phyloP scores from a whole-genome alignment of 2,329 filamentous ascomycete genomes.

The Colletotrichum filicis region DNA sequence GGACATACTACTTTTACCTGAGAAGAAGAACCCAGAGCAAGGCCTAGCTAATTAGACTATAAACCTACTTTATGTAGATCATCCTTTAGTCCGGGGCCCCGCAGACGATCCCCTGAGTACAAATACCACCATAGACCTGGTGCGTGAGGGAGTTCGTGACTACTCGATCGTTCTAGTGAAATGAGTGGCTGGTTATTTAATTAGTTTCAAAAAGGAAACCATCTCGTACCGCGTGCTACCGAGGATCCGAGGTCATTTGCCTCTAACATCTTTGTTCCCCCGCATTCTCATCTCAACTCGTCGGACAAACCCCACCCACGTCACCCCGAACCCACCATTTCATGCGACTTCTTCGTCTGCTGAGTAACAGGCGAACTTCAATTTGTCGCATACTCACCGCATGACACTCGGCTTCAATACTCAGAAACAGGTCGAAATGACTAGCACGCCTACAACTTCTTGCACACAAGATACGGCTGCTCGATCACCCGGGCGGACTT shows the following conservation, averaged over 20 bases:
- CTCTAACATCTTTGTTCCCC: neutral
- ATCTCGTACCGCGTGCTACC: neutral
- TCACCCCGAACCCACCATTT: neutral
- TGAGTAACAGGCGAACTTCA: neutral
- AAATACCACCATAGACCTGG: neutral
- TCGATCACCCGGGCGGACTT: neutral
- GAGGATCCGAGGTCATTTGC: neutral
- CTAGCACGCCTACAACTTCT: neutral
- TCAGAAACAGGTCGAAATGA: neutral
- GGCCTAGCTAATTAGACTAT: neutral
- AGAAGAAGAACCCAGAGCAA: constrained; percentile 7
- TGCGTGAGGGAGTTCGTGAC: neutral
- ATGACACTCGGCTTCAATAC: neutral
- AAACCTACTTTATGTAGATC: no score
- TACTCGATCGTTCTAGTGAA: neutral
- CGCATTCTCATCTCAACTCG: neutral
- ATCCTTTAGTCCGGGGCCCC: no score
- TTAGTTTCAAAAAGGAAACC: neutral
- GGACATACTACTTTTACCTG: constrained; percentile 42
- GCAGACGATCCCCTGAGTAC: neutral
- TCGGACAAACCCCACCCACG: constrained; percentile 1
- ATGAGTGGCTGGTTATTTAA: neutral
- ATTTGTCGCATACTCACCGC: no score
- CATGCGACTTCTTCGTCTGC: neutral
- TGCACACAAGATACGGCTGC: neutral